A percentile compares a stretch with the other conserved stretches of the same genome.
phyloP scores from a whole-genome alignment of 495 filamentous ascomycete species.

The Trichoderma reesei region DNA sequence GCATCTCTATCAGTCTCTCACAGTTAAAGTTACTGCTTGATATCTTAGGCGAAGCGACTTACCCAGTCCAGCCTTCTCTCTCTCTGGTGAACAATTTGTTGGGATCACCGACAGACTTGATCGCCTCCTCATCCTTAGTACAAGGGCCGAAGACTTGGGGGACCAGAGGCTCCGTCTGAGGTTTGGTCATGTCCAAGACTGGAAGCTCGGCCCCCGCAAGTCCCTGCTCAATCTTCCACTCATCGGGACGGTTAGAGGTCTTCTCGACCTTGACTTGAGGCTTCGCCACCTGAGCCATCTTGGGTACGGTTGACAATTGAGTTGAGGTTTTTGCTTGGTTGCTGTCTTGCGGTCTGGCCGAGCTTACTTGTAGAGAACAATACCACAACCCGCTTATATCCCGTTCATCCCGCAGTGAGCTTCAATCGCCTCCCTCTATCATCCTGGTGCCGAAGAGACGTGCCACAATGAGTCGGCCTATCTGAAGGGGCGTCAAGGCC shows the following conservation, averaged over 20 bases:
- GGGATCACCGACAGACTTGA: background rate
- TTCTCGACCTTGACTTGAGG: background rate
- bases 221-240: slow-evolving; percentile 4
- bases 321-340: background rate
- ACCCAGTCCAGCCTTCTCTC: slow-evolving; percentile 12
- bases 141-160: background rate
- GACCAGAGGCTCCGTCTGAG: background rate
- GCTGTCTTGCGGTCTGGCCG: background rate
- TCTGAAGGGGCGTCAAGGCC: background rate
- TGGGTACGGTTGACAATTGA: background rate
- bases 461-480: too few species aligned
- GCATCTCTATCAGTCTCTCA: too few species aligned
- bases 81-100: slow-evolving; percentile 15
- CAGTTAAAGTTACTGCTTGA: too few species aligned
- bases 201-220: background rate
- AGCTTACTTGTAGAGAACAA: background rate
- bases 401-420: background rate
- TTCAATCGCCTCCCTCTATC: too few species aligned
- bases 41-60: background rate
- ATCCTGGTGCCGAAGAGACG: too few species aligned
- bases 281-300: background rate
- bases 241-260: background rate
- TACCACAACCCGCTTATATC: too few species aligned
- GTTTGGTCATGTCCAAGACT: background rate
- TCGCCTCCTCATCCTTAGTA: background rate